Base-by-base conservation (phyloP, 805 yeast genomes). In the Suhomyces emberorum region DNA sequence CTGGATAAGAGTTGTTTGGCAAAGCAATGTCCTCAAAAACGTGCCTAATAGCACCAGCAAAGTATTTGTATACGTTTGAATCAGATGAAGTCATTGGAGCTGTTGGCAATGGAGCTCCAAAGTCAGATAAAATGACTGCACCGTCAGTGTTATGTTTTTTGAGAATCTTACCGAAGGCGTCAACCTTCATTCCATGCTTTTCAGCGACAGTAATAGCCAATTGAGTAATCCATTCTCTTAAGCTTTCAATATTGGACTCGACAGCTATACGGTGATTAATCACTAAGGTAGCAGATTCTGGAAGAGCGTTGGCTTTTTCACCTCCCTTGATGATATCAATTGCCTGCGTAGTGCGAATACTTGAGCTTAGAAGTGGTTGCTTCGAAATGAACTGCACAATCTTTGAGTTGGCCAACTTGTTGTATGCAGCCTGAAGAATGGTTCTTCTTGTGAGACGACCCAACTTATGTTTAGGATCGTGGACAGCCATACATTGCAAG, bases 401-500 rank as follows among this genome's bases (percentile, higher is more conserved):
- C 33, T 49, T 43, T 19, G 49, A 38, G 40, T 63, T 65, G 25
- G 71, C 64, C 15, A 55, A 44, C 28, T 54, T 57, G 44, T 66
- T 69, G 39, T 37, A 55, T 1, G 59, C 65, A 3, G 70, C 65
- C 35, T 63, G 52, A 35, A 66, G 50, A 21, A 68, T 63, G 3
- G 59, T 47, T 39, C 59, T 59, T 28, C 49, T 57, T 19, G 55
- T 39, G 21, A 44, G 15, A 11, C 34, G 18, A 12, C 63, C 47
- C 30, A 58, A 22, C 20, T 46, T 48, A 20, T 54, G 52, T 14
- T 61, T 59, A 18, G 47, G 40, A 30, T 45, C 42, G 43, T 79
- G 70, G 32, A 72, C 72, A 0, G 88, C 91, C 37, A 74, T 48
- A 58, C 95, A 85, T 51, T 80, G 80, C 45, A 81, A 58, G 30